Base-by-base conservation (phyloP, 1,284 basidiomycete species). In the Bjerkandera adusta region DNA sequence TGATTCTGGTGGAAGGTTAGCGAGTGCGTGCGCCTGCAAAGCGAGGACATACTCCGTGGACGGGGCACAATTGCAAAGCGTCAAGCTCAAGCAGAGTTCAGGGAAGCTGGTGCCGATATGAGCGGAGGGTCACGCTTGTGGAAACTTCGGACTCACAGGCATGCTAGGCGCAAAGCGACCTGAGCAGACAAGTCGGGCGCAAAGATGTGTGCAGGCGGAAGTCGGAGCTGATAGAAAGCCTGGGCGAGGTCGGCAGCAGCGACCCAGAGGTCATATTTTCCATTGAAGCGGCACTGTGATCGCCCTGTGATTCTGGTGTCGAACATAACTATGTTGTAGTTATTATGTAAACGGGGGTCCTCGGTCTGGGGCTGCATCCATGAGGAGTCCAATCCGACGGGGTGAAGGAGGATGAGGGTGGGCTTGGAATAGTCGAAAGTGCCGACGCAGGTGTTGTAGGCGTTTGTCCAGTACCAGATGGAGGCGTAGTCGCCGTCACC, bases 191-290 rank as follows among this genome's bases (percentile, higher is more conserved):
- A 45, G 53, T 87, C 86, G 16, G 82, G 68, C 3, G 83, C 83
- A 43, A 88, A 72, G 24, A 89, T 70, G 60, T 89, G 85, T 27
- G 76, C 72, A 5, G 83, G 73, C 7, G 85, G 80, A n/a, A 89
- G 63, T 43, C 71, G 72, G 12, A 89, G 72, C 4, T 69, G 67
- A 83, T 89, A 51, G 55, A 77, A 76, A 40, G 77, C 81, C 18
- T 77, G 72, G 2, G 83, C 86, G 34, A 89, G 54, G 67, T 89
- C 85, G 25, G 85, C 87, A 1, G 85, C 83, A 32, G 84, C 79
- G 2, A 87, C 84, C 77, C 85, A 89, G 42, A 74, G 75, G 62
- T 89, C 85, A 57, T 83, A 81, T 32, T 70, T 67, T 4, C 73
- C 76, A 40, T 67, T 78, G 7, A 75, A 75, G 44, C 77, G 70